Base-by-base conservation (phyloP, 2,329 filamentous ascomycete species). In the Pseudogymnoascus sp. region DNA sequence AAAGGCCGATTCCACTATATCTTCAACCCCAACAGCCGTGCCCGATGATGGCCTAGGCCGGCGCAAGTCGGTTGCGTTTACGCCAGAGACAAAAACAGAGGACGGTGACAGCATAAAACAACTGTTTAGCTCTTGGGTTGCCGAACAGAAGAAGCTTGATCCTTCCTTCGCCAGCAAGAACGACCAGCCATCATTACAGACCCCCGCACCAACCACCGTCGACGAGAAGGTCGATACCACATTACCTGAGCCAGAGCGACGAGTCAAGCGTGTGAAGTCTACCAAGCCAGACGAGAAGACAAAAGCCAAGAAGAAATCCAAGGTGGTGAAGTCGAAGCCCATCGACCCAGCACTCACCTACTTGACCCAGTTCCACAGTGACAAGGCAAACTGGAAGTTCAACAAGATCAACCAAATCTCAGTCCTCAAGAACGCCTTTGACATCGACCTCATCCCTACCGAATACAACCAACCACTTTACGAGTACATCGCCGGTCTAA, bases 361-460 rank as follows among this genome's bases (percentile, higher is more conserved):
- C 72, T 82, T 97, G 48, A 80, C 80, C 55, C 85, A 87, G 71
- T 96, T 92, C 81, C 81, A 89, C 74, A 82, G 81, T 61, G 82
- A 86, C 64, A 86, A 86, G 63, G 78, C 81, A 8, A 80, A 79
- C 68, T 97, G 93, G 93, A 97, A 96, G 74, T 97, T 97, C 79
- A 96, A 95, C 78, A 97, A 97, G 77, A 92, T 91, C 68, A 86
- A 91, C 71, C 92, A 97, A 74, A 90, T 87, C 61, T 85, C 90
- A 68, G 79, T 97, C 10, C 83, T 97, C 71, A 93, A 94, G 74
- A 86, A 95, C 77, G 77, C 89, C 52, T 90, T 95, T 72, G 86
- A 89, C 67, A 76, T 85, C 66, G 83, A 86, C 68, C 82, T 83
- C 45, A 83, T 97, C 45, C 90, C 92, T 0, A 76, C 86, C 13